Evolutionary conservation across 1,139 yeast genomes (phyloP).

Genomic region (Candida freyschussii): DNA sequence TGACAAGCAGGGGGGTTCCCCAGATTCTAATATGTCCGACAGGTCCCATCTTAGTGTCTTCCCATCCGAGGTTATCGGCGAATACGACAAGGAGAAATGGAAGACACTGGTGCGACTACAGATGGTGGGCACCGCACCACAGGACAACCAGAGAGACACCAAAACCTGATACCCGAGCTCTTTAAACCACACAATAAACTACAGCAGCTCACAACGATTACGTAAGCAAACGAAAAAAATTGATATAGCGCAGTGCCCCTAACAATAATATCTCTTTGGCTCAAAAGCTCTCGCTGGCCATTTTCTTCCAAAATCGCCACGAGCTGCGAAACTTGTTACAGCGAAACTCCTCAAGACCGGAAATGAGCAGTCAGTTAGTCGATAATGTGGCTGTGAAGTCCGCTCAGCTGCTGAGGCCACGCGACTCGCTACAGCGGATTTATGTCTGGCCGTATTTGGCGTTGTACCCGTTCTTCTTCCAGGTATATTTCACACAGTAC

Average conservation of each 20-base stretch:
- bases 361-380: slow-evolving; percentile 26
- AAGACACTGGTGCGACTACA: slow-evolving; percentile 38
- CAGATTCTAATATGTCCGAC: slow-evolving; percentile 35
- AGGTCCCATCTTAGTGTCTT: slow-evolving; percentile 43
- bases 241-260: background rate
- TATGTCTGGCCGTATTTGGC: slow-evolving; percentile 82
- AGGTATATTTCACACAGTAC: slow-evolving; percentile 63
- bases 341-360: background rate
- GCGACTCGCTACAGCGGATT: slow-evolving; percentile 57
- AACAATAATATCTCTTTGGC: background rate
- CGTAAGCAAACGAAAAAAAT: background rate
- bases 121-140: slow-evolving; percentile 9
- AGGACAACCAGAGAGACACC: no score
- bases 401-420: slow-evolving; percentile 64
- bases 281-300: background rate
- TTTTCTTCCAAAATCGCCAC: background rate
- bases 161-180: no score
- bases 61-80: slow-evolving; percentile 58
- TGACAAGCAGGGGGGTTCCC: slow-evolving; percentile 17
- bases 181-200: no score
- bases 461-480: slow-evolving; percentile 70
- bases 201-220: slow-evolving; percentile 3
- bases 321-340: background rate
- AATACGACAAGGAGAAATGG: slow-evolving; percentile 66
- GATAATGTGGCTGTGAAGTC: slow-evolving; percentile 34